Conservation (phyloP, 139 green algal genomes). For the Zygnema cylindricum region DNA sequence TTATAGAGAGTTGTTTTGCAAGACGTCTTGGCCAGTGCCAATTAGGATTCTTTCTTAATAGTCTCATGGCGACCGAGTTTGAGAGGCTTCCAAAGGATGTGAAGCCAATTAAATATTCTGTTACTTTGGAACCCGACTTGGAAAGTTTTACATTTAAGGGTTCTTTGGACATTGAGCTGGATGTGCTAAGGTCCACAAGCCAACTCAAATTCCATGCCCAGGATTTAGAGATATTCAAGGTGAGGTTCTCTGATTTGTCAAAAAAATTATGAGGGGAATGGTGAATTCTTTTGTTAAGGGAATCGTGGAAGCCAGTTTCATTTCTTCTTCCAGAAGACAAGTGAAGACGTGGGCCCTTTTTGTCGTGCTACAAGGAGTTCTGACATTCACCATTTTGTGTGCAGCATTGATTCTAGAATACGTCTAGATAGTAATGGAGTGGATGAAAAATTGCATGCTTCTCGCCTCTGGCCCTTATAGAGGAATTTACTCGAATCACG, state of each 20-base stretch:
- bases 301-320: not conserved
- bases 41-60: not conserved
- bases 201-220: conserved; percentile 52
- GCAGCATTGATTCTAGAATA: too few relatives aligned
- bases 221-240: conserved; percentile 39
- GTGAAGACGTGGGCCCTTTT: not conserved
- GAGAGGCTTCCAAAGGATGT: conserved; percentile 53
- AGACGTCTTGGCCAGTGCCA: too few relatives aligned
- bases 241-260: not conserved
- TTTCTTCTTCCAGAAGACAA: not conserved
- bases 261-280: conserved; percentile 1
- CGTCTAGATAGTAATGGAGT: too few relatives aligned
- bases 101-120: conserved; percentile 49
- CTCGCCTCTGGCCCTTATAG: too few relatives aligned
- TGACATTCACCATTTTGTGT: too few relatives aligned
- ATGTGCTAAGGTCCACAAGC: conserved; percentile 46
- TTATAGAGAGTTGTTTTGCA: too few relatives aligned
- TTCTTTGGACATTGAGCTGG: conserved; percentile 36
- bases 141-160: conserved; percentile 55
- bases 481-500: too few relatives aligned
- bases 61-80: not conserved
- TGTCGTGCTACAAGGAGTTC: too few relatives aligned
- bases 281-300: conserved; percentile 4
- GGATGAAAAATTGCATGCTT: too few relatives aligned
- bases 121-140: conserved; percentile 45